These are phyloP conservation scores for Colletotrichum tabaci DNA, from an alignment of 2,329 filamentous ascomycete genomes.

Conservation along the genomic window DNA sequence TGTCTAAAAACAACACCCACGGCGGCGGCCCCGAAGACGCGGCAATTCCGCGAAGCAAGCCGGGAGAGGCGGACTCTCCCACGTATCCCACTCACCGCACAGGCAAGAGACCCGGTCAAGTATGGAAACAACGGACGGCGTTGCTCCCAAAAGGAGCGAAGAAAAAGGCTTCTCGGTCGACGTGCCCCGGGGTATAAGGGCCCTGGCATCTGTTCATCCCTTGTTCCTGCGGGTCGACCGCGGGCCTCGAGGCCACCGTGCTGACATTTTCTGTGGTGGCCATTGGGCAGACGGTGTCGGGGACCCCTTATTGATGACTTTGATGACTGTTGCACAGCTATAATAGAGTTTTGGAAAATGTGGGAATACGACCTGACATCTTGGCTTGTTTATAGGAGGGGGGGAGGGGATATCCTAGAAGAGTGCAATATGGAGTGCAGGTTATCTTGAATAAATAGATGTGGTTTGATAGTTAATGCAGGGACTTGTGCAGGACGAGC, in stretches of 20 bases:
- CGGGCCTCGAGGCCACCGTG: not conserved
- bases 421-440: not conserved
- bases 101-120: not conserved
- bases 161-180: not conserved
- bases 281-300: not conserved
- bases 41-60: constrained; percentile 13
- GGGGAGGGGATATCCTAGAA: not conserved
- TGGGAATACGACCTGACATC: not conserved
- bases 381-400: not conserved
- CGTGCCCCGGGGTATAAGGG: not conserved
- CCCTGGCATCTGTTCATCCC: not conserved
- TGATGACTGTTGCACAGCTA: not conserved
- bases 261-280: constrained; percentile 3
- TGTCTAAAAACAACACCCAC: not conserved
- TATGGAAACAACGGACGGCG: not conserved
- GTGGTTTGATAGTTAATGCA: no score
- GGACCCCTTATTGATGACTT: not conserved
- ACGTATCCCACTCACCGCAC: not conserved
- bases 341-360: constrained; percentile 1
- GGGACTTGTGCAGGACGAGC: not conserved
- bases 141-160: not conserved
- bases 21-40: constrained; percentile 16
- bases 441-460: no score
- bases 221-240: not conserved
- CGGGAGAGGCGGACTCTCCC: constrained; percentile 11